Percentiles rank a stretch among this genome's conserved stretches.
Evolutionary conservation across 2,329 filamentous ascomycete species (phyloP).

Genomic region (Ascochyta rabiei): DNA sequence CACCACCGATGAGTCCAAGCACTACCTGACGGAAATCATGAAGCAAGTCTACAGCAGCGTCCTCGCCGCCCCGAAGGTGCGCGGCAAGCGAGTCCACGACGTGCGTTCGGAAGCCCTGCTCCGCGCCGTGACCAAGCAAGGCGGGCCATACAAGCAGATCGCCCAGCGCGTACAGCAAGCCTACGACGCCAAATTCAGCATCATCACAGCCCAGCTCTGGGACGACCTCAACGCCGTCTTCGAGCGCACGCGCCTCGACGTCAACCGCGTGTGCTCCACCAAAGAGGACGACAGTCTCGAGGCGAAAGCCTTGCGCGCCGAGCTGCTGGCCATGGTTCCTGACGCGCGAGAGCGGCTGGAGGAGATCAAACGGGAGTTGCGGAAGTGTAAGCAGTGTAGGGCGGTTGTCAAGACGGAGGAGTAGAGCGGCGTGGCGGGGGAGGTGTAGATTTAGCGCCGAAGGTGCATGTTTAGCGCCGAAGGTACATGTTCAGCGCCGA

Average conservation of each 20-base stretch:
- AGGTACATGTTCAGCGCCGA: too few relatives aligned
- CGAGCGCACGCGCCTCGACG: constrained; percentile 1
- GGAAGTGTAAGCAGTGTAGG: background rate
- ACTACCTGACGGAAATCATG: constrained; percentile 24
- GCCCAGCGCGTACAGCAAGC: background rate
- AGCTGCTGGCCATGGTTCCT: constrained; percentile 4
- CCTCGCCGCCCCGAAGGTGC: background rate
- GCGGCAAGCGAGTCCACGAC: background rate
- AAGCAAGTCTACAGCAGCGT: constrained; percentile 16
- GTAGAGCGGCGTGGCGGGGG: too few relatives aligned
- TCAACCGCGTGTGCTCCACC: constrained; percentile 8
- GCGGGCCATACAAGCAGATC: background rate
- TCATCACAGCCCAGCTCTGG: background rate
- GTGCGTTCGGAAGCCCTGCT: background rate
- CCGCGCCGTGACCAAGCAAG: background rate
- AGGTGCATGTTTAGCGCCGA: too few relatives aligned
- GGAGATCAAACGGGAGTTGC: background rate
- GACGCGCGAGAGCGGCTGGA: background rate
- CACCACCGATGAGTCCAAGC: background rate
- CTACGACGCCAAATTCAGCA: background rate
- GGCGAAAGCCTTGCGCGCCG: constrained; percentile 3
- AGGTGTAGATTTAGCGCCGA: too few relatives aligned
- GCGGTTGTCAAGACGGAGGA: background rate
- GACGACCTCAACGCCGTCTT: constrained; percentile 4
- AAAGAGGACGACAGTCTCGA: constrained; percentile 13